Evolutionary conservation across 139 green algal genomes (phyloP), one percentile per base, ranked within the genome.

Genomic region (Diplosphaera chodatii): DNA sequence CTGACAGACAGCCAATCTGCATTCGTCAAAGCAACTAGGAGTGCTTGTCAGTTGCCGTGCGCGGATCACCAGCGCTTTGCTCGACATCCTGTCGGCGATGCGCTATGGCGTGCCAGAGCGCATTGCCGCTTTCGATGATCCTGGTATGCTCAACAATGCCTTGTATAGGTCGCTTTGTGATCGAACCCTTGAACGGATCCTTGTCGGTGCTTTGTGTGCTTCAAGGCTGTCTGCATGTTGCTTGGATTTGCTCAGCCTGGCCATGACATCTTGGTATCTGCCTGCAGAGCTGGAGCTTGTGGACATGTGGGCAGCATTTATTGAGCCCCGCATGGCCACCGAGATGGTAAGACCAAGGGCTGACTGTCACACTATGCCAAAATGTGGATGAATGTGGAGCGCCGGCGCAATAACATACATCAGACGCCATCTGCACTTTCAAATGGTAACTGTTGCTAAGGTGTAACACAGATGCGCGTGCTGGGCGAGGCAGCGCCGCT

Each of bases 401-500:
- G 8, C 13, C 13, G 37, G 13, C 37, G 13, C 37, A 13, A n/a
- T n/a, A n/a, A n/a, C n/a, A n/a, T n/a, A n/a, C n/a, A n/a, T n/a
- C n/a, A n/a, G n/a, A n/a, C n/a, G n/a, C n/a, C n/a, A n/a, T n/a
- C n/a, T n/a, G n/a, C n/a, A n/a, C n/a, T n/a, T n/a, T n/a, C n/a
- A n/a, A n/a, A n/a, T n/a, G n/a, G n/a, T n/a, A n/a, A n/a, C n/a
- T n/a, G n/a, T n/a, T n/a, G 37, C 37, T 13, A 48, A 13, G 10
- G 37, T 48, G 8, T 48, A 48, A 48, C 37, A 18, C 48, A 59
- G 1, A 80, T 92, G n/a, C 80, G 78, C 62, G 55, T 56, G 63
- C 72, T 88, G 40, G 48, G 62, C 3, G 4, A n/a, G 4, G 63
- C 31, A 15, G 67, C 64, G 27, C 83, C 82, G 16, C 66, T 92